Percentiles rank a stretch among this genome's conserved stretches.
These are phyloP conservation scores for Xylogone sp. DNA, from an alignment of 2,329 filamentous ascomycete species.

Conservation along the genomic window DNA sequence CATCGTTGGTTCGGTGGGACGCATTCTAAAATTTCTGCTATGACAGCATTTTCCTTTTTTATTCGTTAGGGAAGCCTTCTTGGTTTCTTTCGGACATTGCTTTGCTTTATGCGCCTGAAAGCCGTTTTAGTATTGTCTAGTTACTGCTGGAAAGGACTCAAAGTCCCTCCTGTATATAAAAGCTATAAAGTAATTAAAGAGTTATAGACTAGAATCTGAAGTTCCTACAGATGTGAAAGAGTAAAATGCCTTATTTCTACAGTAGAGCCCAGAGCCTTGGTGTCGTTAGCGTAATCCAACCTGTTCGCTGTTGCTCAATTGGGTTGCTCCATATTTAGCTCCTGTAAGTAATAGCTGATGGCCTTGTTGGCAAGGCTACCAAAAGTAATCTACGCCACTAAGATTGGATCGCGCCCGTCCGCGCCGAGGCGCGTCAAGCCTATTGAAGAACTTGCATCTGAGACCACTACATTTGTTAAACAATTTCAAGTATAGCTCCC, in stretches of 20 bases:
- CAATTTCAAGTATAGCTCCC: too few species aligned
- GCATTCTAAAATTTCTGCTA: neutral
- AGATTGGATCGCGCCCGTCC: neutral
- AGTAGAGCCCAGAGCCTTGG: too few species aligned
- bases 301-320: neutral
- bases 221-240: too few species aligned
- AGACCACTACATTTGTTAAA: too few species aligned
- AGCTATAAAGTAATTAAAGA: neutral
- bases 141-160: neutral
- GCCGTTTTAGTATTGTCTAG: neutral
- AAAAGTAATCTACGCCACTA: too few species aligned
- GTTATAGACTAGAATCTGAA: neutral
- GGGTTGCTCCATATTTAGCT: neutral
- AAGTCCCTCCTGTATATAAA: slow-evolving; percentile 21
- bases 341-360: neutral
- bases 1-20: neutral
- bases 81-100: neutral
- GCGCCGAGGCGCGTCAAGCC: neutral
- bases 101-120: neutral
- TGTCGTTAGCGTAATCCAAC: too few species aligned
- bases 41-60: neutral
- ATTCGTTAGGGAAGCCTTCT: neutral
- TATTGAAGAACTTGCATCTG: neutral
- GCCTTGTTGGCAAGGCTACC: slow-evolving; percentile 10
- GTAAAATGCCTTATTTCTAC: too few species aligned